phyloP scores from a whole-genome alignment of 495 filamentous ascomycete genomes.

The Xylaria nigripes region DNA sequence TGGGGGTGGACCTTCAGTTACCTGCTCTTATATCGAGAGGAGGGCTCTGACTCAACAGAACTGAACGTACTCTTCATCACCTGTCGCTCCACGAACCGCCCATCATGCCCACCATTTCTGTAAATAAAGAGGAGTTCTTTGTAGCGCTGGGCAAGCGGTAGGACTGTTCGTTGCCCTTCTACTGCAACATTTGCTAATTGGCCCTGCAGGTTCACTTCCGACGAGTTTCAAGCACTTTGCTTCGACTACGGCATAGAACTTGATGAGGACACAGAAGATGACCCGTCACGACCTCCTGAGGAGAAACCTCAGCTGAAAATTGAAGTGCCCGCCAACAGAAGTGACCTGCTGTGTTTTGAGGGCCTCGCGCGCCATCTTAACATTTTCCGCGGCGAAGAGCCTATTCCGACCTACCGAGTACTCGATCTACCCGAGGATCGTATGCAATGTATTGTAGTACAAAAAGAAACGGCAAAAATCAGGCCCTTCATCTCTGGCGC shows the following conservation, averaged over 20 bases:
- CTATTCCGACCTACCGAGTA: conserved; percentile 70
- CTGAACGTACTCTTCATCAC: background rate
- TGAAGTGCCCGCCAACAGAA: conserved; percentile 97
- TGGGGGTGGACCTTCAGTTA: conserved; percentile 4
- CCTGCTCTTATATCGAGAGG: background rate
- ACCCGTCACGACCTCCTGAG: conserved; percentile 62
- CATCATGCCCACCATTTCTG: conserved; percentile 83
- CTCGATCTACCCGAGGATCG: conserved; percentile 62
- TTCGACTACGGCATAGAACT: conserved; percentile 99
- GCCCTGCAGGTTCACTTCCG: conserved; percentile 64
- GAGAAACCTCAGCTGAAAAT: conserved; percentile 93
- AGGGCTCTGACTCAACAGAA: conserved; percentile 7
- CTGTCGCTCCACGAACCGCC: background rate
- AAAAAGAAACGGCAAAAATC: conserved; percentile 69
- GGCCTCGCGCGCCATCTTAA: conserved; percentile 93
- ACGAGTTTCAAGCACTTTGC: conserved; percentile 93
- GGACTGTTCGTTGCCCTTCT: conserved; percentile 20
- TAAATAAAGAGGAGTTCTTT: conserved; percentile 92
- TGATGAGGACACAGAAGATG: conserved; percentile 85
- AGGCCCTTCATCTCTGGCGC: conserved; percentile 81
- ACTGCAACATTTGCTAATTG: conserved; percentile 14
- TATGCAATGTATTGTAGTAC: conserved; percentile 69
- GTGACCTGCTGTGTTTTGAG: conserved; percentile 98
- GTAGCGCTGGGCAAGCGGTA: conserved; percentile 84
- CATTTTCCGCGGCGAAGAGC: conserved; percentile 72